phyloP scores from a whole-genome alignment of 2,329 filamentous ascomycete species.

The Ophiocordyceps polyrhachis-furcata region DNA sequence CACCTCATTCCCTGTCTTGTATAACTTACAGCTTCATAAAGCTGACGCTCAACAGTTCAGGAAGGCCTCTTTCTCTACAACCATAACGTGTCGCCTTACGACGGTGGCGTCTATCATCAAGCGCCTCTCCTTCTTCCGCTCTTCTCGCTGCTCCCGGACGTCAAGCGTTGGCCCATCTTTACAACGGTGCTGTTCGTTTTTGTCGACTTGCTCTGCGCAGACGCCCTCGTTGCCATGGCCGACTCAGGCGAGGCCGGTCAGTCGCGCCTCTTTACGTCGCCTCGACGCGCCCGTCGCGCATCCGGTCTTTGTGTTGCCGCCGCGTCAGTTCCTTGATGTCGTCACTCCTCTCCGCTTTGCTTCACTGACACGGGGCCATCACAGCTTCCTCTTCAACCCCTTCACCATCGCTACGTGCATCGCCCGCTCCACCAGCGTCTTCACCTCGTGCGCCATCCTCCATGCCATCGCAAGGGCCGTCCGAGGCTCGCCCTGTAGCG shows the following conservation, averaged over 20 bases:
- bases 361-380: background rate
- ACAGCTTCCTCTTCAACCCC: slow-evolving; percentile 80
- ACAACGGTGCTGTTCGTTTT: slow-evolving; percentile 65
- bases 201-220: slow-evolving; percentile 66
- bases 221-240: slow-evolving; percentile 62
- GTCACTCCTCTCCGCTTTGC: background rate
- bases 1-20: background rate
- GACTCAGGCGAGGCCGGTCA: slow-evolving; percentile 59
- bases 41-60: slow-evolving; percentile 44
- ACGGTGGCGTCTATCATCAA: slow-evolving; percentile 71
- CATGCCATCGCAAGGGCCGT: slow-evolving; percentile 69
- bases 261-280: slow-evolving; percentile 62
- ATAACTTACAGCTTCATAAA: background rate
- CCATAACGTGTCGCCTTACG: slow-evolving; percentile 91
- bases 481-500: slow-evolving; percentile 49
- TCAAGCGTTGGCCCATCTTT: slow-evolving; percentile 45
- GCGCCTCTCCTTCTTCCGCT: slow-evolving; percentile 79
- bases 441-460: slow-evolving; percentile 77
- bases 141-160: slow-evolving; percentile 71
- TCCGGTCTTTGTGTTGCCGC: slow-evolving; percentile 59
- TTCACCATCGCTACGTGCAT: slow-evolving; percentile 86
- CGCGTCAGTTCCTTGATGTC: slow-evolving; percentile 34
- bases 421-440: slow-evolving; percentile 71
- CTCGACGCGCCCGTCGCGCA: slow-evolving; percentile 57
- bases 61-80: slow-evolving; percentile 93